Conservation (phyloP, 805 yeast genomes). For the Metschnikowia shivogae region DNA sequence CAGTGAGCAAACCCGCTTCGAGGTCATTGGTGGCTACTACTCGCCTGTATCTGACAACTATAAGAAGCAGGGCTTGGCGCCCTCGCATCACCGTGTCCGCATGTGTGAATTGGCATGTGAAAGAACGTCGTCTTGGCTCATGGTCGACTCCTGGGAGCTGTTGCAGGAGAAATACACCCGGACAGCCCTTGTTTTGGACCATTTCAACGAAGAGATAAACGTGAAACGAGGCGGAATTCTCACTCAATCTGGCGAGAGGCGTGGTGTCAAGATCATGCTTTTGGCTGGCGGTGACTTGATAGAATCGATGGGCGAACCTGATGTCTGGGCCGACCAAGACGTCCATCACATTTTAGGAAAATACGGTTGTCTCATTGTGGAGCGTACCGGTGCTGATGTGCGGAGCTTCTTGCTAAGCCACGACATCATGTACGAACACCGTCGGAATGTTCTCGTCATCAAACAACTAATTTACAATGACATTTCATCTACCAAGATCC, state of each 20-base stretch:
- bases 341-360: constrained; percentile 92
- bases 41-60: constrained; percentile 94
- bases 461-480: constrained; percentile 96
- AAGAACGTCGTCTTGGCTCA: constrained; percentile 92
- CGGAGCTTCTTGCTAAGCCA: constrained; percentile 87
- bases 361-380: constrained; percentile 95
- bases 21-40: constrained; percentile 94
- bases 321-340: constrained; percentile 97
- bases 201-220: constrained; percentile 92
- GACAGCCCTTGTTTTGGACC: constrained; percentile 93
- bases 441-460: constrained; percentile 88
- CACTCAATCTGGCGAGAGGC: constrained; percentile 51
- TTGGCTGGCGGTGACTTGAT: constrained; percentile 97
- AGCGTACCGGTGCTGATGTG: constrained; percentile 95
- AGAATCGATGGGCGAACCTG: constrained; percentile 99
- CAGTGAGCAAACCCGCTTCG: constrained; percentile 86
- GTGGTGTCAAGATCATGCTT: constrained; percentile 92
- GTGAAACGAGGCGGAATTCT: constrained; percentile 81
- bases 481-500: constrained; percentile 89
- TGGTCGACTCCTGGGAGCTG: constrained; percentile 99
- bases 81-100: constrained; percentile 83
- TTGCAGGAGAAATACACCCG: constrained; percentile 86
- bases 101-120: constrained; percentile 99
- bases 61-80: constrained; percentile 88
- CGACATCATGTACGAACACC: constrained; percentile 95